Evolutionary conservation across 768 basidiomycete genomes (phyloP), one percentile per base, ranked within the genome.

Genomic region (Boletus subcaerulescens): DNA sequence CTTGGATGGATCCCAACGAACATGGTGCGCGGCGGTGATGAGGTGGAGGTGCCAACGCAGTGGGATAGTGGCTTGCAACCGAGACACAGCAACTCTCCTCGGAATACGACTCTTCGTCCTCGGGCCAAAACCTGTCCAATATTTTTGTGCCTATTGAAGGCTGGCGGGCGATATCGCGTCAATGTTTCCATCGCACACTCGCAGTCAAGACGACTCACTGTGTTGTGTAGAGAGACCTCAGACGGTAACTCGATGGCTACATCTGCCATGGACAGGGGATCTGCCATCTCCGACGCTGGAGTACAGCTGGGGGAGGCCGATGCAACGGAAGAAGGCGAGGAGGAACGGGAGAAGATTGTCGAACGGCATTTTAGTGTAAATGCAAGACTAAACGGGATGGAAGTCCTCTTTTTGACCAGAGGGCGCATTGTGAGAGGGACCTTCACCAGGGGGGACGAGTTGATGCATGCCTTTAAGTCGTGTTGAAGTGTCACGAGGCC

Each of bases 51-150:
- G 68, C 59, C 54, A 70, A 42, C 41, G 54, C 59, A 33, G 55
- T 36, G 12, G 66, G 53, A 53, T 60, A 69, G 20, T 26, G 41
- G 33, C 49, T 53, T 35, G 48, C 38, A 18, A 35, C 56, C 12
- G 56, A 43, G 18, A 24, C 32, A 24, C 10, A 49, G 57, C 43
- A 47, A 58, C 53, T 59, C 57, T 61, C 67, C 61, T 63, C 63
- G 55, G 59, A 48, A 32, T 26, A 52, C 8, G 32, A 35, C 8
- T 50, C 45, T 39, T 69, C 69, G 29, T 69, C 70, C 53, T 69
- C 64, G 51, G 68, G 68, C 68, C 68, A 71, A 57, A 70, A 70
- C 1, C 58, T 56, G 29, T 71, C 70, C 22, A 65, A 29, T 0
- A 70, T 70, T 58, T 65, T 71, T 2, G 60, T 46, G 22, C 68